Conservation (phyloP, 345 rosid species). For the Raphanus raphanistrum region DNA sequence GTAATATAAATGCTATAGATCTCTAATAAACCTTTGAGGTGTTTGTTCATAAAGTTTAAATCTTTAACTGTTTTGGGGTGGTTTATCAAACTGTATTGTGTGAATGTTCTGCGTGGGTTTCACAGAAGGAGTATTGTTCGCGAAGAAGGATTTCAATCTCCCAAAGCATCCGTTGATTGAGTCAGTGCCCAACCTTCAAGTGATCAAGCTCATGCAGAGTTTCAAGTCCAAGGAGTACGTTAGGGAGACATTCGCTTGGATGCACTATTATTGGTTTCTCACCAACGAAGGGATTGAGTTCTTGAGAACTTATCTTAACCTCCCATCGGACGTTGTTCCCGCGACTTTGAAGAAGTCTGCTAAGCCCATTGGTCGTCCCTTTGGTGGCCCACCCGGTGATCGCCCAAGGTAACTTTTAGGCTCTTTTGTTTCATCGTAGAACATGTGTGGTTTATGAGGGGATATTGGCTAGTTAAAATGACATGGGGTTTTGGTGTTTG, state of each 20-base stretch:
- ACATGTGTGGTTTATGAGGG: not conserved
- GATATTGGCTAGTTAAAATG: not conserved
- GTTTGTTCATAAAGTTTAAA: not conserved
- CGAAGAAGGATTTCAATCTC: slow-evolving; percentile 76
- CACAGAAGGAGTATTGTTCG: slow-evolving; percentile 77
- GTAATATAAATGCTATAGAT: not conserved
- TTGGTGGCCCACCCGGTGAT: slow-evolving; percentile 77
- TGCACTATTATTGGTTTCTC: slow-evolving; percentile 73
- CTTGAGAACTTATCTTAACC: slow-evolving; percentile 66
- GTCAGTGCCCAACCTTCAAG: slow-evolving; percentile 70
- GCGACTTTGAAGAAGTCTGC: slow-evolving; percentile 75
- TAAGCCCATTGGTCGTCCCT: slow-evolving; percentile 64
- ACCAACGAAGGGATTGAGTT: slow-evolving; percentile 72
- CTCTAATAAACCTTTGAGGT: not conserved
- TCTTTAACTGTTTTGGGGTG: not conserved
- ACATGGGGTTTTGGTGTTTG: not conserved
- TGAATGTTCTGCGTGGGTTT: not conserved
- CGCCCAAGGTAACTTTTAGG: slow-evolving; percentile 53
- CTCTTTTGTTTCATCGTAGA: not conserved
- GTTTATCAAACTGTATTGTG: not conserved
- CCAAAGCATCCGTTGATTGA: slow-evolving; percentile 74
- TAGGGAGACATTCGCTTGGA: slow-evolving; percentile 70
- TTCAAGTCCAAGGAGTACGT: slow-evolving; percentile 77
- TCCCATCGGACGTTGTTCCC: slow-evolving; percentile 75
- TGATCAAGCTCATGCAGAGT: slow-evolving; percentile 85